These are phyloP conservation scores for Calamus simplicifolius DNA, from an alignment of 176 grass and related monocot species.

Conservation along the genomic window DNA sequence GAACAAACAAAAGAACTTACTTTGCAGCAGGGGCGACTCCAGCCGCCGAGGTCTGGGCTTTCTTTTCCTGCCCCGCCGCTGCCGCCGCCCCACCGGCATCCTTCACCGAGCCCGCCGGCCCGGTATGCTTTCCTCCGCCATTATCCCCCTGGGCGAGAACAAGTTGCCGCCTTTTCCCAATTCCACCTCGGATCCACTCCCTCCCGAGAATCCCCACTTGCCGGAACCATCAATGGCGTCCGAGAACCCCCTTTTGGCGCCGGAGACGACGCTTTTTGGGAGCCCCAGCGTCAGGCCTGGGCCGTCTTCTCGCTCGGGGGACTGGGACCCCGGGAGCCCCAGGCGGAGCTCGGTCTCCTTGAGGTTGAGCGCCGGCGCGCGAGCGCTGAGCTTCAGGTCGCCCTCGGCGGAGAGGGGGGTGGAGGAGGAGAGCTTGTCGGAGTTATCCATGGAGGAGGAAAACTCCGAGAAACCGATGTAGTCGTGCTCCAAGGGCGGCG, in stretches of 20 bases:
- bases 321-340: slow-evolving; percentile 53
- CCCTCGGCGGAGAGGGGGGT: too few species aligned
- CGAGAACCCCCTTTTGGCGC: slow-evolving; percentile 76
- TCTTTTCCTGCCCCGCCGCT: neutral
- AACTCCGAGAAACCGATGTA: too few species aligned
- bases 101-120: neutral
- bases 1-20: slow-evolving; percentile 1
- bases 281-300: slow-evolving; percentile 42
- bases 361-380: slow-evolving; percentile 14
- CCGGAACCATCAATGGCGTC: slow-evolving; percentile 33
- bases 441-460: too few species aligned
- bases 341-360: slow-evolving; percentile 56
- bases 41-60: too few species aligned
- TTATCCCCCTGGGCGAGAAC: slow-evolving; percentile 4
- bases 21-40: slow-evolving; percentile 1
- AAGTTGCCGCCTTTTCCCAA: slow-evolving; percentile 26
- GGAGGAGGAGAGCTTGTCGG: too few species aligned
- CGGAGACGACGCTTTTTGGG: slow-evolving; percentile 32
- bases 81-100: neutral
- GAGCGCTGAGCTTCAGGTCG: too few species aligned
- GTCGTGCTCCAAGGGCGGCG: too few species aligned
- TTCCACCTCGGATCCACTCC: slow-evolving; percentile 17
- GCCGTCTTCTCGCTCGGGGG: slow-evolving; percentile 1
- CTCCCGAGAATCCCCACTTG: slow-evolving; percentile 25
- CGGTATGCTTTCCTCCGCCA: neutral